Percentiles rank a stretch among this genome's conserved stretches.
phyloP scores from a whole-genome alignment of 805 yeast genomes.

The Candida xyloterini region DNA sequence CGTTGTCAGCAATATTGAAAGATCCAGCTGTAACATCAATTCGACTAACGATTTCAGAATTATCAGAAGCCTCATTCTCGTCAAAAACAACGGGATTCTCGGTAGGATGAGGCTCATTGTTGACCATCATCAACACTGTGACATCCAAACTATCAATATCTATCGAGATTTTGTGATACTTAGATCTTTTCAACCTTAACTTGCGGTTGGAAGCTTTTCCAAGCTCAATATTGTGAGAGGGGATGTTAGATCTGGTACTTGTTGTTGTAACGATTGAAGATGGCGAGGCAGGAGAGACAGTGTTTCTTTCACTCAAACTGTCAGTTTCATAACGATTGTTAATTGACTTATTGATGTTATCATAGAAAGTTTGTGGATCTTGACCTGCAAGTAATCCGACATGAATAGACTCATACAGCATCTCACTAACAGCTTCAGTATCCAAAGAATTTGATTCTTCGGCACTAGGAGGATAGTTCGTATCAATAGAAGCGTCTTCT shows the following conservation, averaged over 20 bases:
- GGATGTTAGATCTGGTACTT: constrained; percentile 8
- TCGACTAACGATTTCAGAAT: constrained; percentile 46
- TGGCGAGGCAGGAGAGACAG: constrained; percentile 12
- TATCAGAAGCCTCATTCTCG: constrained; percentile 29
- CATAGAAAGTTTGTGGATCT: constrained; percentile 45
- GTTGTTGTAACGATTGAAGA: constrained; percentile 12
- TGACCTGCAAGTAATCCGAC: constrained; percentile 52
- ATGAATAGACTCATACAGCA: constrained; percentile 76
- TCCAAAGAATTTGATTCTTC: constrained; percentile 19
- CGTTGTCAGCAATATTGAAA: constrained; percentile 67
- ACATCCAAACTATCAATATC: constrained; percentile 54
- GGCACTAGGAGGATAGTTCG: constrained; percentile 6
- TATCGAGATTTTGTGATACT: constrained; percentile 53
- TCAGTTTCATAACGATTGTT: constrained; percentile 13
- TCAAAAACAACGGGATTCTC: constrained; percentile 24
- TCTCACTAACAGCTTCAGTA: constrained; percentile 49
- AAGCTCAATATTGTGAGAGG: constrained; percentile 28
- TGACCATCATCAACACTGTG: constrained; percentile 42
- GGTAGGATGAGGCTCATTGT: constrained; percentile 34
- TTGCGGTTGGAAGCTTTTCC: constrained; percentile 38
- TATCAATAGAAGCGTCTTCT: constrained; percentile 4
- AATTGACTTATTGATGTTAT: constrained; percentile 47
- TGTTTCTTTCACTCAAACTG: constrained; percentile 11
- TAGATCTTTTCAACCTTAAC: constrained; percentile 64
- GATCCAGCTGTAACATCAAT: constrained; percentile 49